These are phyloP conservation scores for Catunica adiposa DNA, from an alignment of 2,329 filamentous ascomycete genomes.

Conservation along the genomic window DNA sequence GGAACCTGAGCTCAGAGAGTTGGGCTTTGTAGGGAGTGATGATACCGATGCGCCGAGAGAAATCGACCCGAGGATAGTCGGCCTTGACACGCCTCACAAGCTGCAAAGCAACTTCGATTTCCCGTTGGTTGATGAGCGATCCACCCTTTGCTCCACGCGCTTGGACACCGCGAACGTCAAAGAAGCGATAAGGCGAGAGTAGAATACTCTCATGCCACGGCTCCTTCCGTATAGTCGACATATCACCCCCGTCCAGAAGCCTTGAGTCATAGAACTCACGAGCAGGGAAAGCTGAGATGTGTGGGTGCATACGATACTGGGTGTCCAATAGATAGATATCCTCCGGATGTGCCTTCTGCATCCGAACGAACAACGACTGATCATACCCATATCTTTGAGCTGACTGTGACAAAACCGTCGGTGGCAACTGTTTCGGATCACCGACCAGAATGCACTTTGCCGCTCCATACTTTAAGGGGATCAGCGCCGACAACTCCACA, in stretches of 20 bases:
- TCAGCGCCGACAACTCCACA: slow-evolving; percentile 89
- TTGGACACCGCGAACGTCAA: slow-evolving; percentile 83
- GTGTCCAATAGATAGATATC: slow-evolving; percentile 91
- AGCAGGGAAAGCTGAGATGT: slow-evolving; percentile 85
- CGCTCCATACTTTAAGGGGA: slow-evolving; percentile 93
- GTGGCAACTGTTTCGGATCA: slow-evolving; percentile 92
- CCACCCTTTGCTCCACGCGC: slow-evolving; percentile 56
- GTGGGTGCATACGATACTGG: slow-evolving; percentile 98
- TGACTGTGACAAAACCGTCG: slow-evolving; percentile 86
- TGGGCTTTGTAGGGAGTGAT: slow-evolving; percentile 98
- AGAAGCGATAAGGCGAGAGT: slow-evolving; percentile 89
- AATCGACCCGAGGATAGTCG: slow-evolving; percentile 53
- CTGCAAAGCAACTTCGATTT: slow-evolving; percentile 71
- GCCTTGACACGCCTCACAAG: slow-evolving; percentile 64
- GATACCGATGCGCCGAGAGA: slow-evolving; percentile 76
- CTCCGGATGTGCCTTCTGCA: slow-evolving; percentile 81
- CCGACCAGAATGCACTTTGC: slow-evolving; percentile 93
- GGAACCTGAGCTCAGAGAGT: slow-evolving; percentile 57
- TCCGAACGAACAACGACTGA: slow-evolving; percentile 93
- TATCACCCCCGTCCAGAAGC: slow-evolving; percentile 69
- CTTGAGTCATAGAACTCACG: slow-evolving; percentile 80
- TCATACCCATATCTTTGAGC: slow-evolving; percentile 89
- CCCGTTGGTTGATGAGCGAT: slow-evolving; percentile 76
- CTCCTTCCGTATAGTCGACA: slow-evolving; percentile 57
- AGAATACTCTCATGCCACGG: slow-evolving; percentile 75